These are phyloP conservation scores for Leishmania amazonensis DNA, from an alignment of 208 protist species.

Conservation along the genomic window DNA sequence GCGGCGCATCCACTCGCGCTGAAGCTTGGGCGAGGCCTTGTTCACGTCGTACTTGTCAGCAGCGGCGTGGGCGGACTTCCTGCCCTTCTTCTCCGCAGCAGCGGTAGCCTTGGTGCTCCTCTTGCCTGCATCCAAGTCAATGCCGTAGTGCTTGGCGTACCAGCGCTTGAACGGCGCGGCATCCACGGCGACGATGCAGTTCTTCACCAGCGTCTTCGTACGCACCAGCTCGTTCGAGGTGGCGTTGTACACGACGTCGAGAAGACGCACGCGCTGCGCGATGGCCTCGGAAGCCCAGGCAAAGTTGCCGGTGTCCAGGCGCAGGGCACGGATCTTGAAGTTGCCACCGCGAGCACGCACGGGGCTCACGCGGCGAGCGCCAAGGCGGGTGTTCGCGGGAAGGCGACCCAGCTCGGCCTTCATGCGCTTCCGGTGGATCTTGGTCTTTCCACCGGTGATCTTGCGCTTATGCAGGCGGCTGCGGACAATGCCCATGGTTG, in stretches of 20 bases:
- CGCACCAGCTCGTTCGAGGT: constrained; percentile 99
- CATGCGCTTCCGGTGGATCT: constrained; percentile 93
- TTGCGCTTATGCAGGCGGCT: constrained; percentile 98
- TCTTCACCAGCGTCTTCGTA: constrained; percentile 99
- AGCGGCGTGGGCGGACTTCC: constrained; percentile 58
- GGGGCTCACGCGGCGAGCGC: constrained; percentile 88
- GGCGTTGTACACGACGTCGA: constrained; percentile 99
- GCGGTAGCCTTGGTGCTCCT: constrained; percentile 34
- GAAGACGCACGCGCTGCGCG: constrained; percentile 95
- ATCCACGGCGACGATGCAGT: constrained; percentile 97
- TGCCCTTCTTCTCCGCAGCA: constrained; percentile 52
- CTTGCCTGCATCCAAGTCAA: constrained; percentile 93
- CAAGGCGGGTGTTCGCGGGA: constrained; percentile 97
- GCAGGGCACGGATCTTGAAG: constrained; percentile 98
- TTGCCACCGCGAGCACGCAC: constrained; percentile 98
- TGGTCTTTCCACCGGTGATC: constrained; percentile 96
- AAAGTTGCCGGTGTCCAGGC: constrained; percentile 99
- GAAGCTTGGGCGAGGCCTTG: constrained; percentile 62
- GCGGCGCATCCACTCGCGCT: constrained; percentile 83
- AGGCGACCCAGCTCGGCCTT: constrained; percentile 98
- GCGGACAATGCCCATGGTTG: constrained; percentile 97
- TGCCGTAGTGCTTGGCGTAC: constrained; percentile 98
- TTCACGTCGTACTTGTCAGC: constrained; percentile 79
- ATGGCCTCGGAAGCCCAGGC: constrained; percentile 94
- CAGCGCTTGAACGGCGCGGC: constrained; percentile 98